Base-by-base conservation (phyloP, 2,329 filamentous ascomycete genomes). In the Arachnopeziza araneosa region DNA sequence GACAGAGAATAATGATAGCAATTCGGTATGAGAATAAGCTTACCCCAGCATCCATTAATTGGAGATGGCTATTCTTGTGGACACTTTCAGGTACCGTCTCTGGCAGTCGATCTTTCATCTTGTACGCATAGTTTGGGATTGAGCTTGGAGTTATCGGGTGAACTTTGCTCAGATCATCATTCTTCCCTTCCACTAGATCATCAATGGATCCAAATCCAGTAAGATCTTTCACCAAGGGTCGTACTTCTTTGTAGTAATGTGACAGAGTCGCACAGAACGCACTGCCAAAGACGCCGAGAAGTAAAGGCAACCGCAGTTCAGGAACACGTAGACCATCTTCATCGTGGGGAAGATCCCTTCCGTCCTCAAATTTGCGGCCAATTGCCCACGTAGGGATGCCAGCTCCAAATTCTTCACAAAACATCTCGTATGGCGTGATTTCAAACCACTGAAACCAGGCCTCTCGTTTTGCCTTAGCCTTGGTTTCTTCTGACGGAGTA, bases 361-460 rank as follows among this genome's bases (percentile, higher is more conserved):
- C 95, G 49, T 83, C 80, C 36, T 89, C 78, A 73, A 97, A 99
- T 60, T 83, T 86, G 52, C 95, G 84, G 2, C 95, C 95, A 61
- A 98, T 78, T 7, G 92, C 90, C 92, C 93, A 99, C 0, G 91
- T 96, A 0, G 95, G 95, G 62, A 99, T 97, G 2, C 95, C 93
- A 1, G 93, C 92, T 24, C 83, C 83, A 55, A 96, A 87, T 70
- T 97, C 93, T 74, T 98, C 93, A 67, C 92, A 96, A 74, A 95
- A 97, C 72, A 97, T 88, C 72, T 98, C 93, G 70, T 96, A 97
- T 0, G 93, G 93, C 0, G 91, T 96, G 69, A 93, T 89, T 70
- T 99, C 95, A 67, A 95, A 97, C 93, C 95, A 98, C 69, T 99
- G 93, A 69, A 98, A 99, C 90, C 93, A 98, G 1, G 91, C 82